phyloP scores from a whole-genome alignment of 2,329 filamentous ascomycete species.

The Trichoderma semiorbis region DNA sequence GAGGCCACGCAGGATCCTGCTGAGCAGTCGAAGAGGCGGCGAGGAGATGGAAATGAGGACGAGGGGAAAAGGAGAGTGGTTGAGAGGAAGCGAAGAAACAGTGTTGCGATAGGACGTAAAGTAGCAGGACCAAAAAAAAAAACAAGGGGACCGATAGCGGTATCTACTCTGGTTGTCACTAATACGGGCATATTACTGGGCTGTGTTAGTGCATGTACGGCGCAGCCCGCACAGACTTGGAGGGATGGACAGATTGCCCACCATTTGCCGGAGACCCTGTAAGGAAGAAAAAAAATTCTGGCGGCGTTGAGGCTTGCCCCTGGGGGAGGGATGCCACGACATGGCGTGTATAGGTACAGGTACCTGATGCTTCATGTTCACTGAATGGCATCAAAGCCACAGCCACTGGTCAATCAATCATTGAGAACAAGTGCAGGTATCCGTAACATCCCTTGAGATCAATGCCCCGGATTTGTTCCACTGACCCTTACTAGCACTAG shows the following conservation, averaged over 20 bases:
- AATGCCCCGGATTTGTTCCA: slow-evolving; percentile 3
- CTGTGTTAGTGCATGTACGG: slow-evolving; percentile 5
- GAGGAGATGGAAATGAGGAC: neutral
- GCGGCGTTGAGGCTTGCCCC: neutral
- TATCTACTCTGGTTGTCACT: neutral
- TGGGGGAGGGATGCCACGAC: neutral
- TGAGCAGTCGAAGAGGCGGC: neutral
- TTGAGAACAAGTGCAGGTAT: neutral
- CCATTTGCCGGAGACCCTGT: neutral
- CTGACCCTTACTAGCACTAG: neutral
- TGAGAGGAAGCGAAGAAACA: neutral
- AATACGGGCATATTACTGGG: slow-evolving; percentile 2
- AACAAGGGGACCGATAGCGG: slow-evolving; percentile 12
- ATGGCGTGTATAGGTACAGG: neutral
- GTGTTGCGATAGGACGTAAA: neutral
- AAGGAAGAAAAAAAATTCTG: neutral
- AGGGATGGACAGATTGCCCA: neutral
- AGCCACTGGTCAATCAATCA: neutral
- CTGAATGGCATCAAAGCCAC: neutral
- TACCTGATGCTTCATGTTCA: neutral
- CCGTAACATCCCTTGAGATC: neutral
- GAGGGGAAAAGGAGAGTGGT: neutral
- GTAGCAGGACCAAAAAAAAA: slow-evolving; percentile 7
- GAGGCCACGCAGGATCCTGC: slow-evolving; percentile 1
- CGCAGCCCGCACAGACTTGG: neutral